A percentile compares a stretch with the other conserved stretches of the same genome.
phyloP scores from a whole-genome alignment of 257 asterid species.

The Salvia rosmarinus region DNA sequence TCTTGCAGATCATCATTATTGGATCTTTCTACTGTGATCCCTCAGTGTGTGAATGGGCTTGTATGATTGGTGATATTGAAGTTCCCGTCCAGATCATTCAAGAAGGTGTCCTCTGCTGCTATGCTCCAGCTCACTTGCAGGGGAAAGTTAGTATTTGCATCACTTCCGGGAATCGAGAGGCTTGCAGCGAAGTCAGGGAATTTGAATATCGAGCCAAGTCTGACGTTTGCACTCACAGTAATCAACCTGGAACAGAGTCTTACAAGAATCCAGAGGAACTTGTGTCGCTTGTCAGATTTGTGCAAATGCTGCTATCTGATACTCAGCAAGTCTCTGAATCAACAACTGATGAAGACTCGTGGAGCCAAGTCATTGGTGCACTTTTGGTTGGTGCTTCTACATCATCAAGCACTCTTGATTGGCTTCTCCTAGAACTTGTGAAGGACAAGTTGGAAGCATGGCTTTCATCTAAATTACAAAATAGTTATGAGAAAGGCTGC shows the following conservation, averaged over 20 bases:
- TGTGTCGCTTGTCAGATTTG: constrained; percentile 73
- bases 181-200: constrained; percentile 89
- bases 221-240: constrained; percentile 40
- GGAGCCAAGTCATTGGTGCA: constrained; percentile 72
- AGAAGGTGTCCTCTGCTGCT: constrained; percentile 82
- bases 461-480: constrained; percentile 63
- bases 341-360: constrained; percentile 53
- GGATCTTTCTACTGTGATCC: constrained; percentile 85
- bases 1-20: constrained; percentile 70
- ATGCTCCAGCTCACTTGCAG: constrained; percentile 71
- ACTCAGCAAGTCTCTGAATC: constrained; percentile 44
- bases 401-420: constrained; percentile 59
- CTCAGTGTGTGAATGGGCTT: constrained; percentile 71
- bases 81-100: constrained; percentile 81
- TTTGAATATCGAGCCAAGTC: constrained; percentile 73
- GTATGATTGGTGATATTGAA: constrained; percentile 93
- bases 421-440: constrained; percentile 88
- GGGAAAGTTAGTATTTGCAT: constrained; percentile 80
- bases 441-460: constrained; percentile 78
- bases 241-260: constrained; percentile 50
- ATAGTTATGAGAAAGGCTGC: constrained; percentile 41
- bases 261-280: constrained; percentile 65
- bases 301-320: constrained; percentile 75
- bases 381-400: constrained; percentile 62
- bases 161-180: constrained; percentile 75